Base-by-base conservation (phyloP, 345 rosid species). In the Linum lewisii region DNA sequence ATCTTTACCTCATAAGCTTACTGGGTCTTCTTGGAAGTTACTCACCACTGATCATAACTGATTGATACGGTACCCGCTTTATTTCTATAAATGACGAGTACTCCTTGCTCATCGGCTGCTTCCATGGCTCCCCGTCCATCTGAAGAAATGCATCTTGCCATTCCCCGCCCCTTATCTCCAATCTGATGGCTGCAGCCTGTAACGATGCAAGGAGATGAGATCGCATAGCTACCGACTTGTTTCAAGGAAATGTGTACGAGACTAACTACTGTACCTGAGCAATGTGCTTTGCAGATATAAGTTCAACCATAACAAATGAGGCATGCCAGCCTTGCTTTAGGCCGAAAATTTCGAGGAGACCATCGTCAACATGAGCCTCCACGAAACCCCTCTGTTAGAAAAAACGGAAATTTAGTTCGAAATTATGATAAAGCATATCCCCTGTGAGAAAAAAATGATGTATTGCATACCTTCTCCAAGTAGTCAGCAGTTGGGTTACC, bases 121-220 rank as follows among this genome's bases (percentile, higher is more conserved):
- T 94, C 97, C 99, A 87, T 6, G 97, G 99, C 68, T 94, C 96
- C 6, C 97, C 99, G 57, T 94, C 99, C 95, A 93, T 90, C 81
- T 90, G 99, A 96, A 94, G 77, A 70, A 66, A 94, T 23, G 87
- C 92, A 49, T 87, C 77, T 68, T 65, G 79, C 95, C 99, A 81
- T 61, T 85, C 96, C 51, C 96, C 92, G 1, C 99, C 93, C 59
- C 97, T 80, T 53, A 94, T 61, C 76, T 90, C 97, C 54, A 94
- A 63, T 72, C 97, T 73, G 53, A 94, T 81, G 1, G 97, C 88
- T 1, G 96, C 84, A 45, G 95, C 97, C 97, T 94, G 77, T 24
- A 66, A 51, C 29, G 29, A 8, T 11, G 6, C 55, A 51, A 29
- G 4, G 34, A 29, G 34, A 4, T 29, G 34, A 29, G 7, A 29